Base-by-base conservation (phyloP, 768 basidiomycete genomes). In the Leccinellum albellum region DNA sequence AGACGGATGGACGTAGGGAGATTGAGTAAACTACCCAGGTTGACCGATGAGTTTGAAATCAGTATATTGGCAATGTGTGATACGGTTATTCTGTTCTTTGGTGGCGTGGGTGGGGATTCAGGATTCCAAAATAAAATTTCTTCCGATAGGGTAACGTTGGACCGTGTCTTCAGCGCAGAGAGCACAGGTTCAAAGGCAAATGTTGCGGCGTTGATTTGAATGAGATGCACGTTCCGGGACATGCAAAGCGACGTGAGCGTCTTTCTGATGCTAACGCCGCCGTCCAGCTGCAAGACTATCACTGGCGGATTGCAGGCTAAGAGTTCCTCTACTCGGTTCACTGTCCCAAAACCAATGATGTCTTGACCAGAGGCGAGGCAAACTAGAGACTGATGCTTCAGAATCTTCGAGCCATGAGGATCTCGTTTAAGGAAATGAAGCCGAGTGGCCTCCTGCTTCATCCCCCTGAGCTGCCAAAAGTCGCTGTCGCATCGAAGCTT, bases 131-230 rank as follows among this genome's bases (percentile, higher is more conserved):
- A 73, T 2, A 88, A 55, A 6, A 88, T 65, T 50, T 87, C 84
- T 12, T 68, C 57, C 0, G 76, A 64, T 1, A 88, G 73, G 0
- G 85, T 78, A n/a, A 86, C 15, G 15, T 35, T 54, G 0, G 37
- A 40, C 3, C 31, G 67, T 52, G 73, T 78, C 28, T 73, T 64
- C 15, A 89, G 70, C 0, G 78, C 79, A 20, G 72, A 75, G n/a
- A 89, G 75, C 33, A 88, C 75, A 0, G 85, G 85, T 62, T 85
- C 80, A 53, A 80, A 88, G 0, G 86, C 70, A 60, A 88, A 88
- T 1, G 83, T 64, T 0, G 85, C 82, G 0, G 82, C 79, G 60
- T 86, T 77, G 21, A 87, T 78, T 55, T 83, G 82, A 20, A 88
- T 61, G 37, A 88, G 75, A 21, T 71, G 74, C 46, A 82, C 52